Evolutionary conservation across 352 stramenopile genomes (phyloP), one percentile per base, ranked within the genome.

Genomic region (Phytophthora tubulina): DNA sequence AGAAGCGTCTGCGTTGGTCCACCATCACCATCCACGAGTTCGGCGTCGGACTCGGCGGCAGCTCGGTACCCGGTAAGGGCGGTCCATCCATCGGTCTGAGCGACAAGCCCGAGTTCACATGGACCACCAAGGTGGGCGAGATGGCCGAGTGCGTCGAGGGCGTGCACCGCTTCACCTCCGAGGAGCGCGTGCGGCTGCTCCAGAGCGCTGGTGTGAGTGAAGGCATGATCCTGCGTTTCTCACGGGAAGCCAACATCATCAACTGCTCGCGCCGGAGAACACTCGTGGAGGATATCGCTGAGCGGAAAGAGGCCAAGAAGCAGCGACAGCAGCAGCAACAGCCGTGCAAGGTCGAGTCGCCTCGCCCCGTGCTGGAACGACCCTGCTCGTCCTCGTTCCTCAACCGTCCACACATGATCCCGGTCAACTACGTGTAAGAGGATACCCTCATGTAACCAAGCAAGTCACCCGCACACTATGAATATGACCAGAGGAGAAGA

Each of bases 151-250:
- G 80, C 50, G 85, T 82, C 48, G 82, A 90, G 57, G 80, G 82
- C 30, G 73, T 90, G 41, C 82, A 84, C 70, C 78, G 80, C 27
- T 88, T 90, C 72, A 74, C 76, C n/a, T 44, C 78, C 4, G 72
- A 88, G 15, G 76, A 90, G 59, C 79, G 82, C 42, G 76, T 86
- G 63, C 79, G 69, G 11, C 60, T 90, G 70, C 69, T 90, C 35
- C 76, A 85, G 46, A 59, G 56, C 42, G 80, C 79, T 0, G 82
- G 82, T 33, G 81, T 88, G 56, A 86, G 75, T 54, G 83, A 90
- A 27, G 83, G 79, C 35, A 90, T 90, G 73, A 90, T 90, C 72
- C 68, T 88, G 63, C 83, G 83, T 17, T 89, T 86, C 76, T 86
- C 83, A 32, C 71, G 83, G 5, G 80, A 90, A 69, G 78, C 83